Conservation (phyloP, 2,329 filamentous ascomycete species). For the Rachicladosporium sp. region DNA sequence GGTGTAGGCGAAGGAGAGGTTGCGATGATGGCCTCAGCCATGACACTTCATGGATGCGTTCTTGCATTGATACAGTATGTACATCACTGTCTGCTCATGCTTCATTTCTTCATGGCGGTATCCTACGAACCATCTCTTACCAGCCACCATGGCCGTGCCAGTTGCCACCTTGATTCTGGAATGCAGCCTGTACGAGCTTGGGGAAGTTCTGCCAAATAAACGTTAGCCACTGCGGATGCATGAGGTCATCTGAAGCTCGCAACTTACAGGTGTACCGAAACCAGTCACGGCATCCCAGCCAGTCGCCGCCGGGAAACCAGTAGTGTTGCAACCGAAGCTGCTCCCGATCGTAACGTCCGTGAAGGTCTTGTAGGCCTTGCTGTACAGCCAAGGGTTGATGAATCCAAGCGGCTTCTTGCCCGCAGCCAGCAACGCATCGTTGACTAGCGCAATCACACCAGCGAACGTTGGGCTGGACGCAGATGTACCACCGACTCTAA, state of each 20-base stretch:
- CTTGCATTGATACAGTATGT: too few species aligned
- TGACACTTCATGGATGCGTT: too few species aligned
- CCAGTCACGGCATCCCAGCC: slow-evolving; percentile 25
- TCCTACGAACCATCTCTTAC: too few species aligned
- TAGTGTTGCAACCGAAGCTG: slow-evolving; percentile 14
- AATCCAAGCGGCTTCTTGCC: slow-evolving; percentile 43
- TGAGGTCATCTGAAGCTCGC: background rate
- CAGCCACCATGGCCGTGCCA: background rate
- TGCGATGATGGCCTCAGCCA: too few species aligned
- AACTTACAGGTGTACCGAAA: slow-evolving; percentile 17
- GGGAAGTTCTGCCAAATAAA: slow-evolving; percentile 7
- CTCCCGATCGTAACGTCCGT: slow-evolving; percentile 35
- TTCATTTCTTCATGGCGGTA: too few species aligned
- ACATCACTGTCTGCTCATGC: too few species aligned
- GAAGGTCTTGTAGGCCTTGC: slow-evolving; percentile 33
- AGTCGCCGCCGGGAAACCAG: slow-evolving; percentile 19
- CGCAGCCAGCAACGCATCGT: slow-evolving; percentile 45
- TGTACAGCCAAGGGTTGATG: slow-evolving; percentile 49
- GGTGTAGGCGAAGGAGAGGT: too few species aligned
- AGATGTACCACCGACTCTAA: slow-evolving; percentile 34
- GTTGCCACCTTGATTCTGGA: slow-evolving; percentile 7
- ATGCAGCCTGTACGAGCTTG: slow-evolving; percentile 17
- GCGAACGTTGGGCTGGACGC: slow-evolving; percentile 49
- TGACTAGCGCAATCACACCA: slow-evolving; percentile 48
- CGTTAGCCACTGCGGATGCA: slow-evolving; percentile 1